phyloP scores from a whole-genome alignment of 176 grass and related monocot species.

The Eremochloa ophiuroides region DNA sequence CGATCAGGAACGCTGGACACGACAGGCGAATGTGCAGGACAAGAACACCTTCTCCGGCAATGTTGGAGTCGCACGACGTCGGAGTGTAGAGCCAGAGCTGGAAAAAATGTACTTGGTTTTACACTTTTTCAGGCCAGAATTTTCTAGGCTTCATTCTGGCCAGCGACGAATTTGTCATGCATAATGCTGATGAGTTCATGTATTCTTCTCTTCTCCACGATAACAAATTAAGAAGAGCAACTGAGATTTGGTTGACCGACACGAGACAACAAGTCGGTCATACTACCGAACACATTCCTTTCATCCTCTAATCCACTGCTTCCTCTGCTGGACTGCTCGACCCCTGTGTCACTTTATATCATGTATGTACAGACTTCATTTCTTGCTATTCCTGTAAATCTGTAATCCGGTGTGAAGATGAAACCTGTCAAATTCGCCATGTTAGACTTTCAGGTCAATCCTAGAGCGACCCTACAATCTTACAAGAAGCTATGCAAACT shows the following conservation, averaged over 20 bases:
- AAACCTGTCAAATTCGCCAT: not conserved
- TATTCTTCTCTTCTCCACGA: not conserved
- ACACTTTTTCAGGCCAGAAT: not conserved
- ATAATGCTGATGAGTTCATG: not conserved
- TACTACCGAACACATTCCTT: too few species aligned
- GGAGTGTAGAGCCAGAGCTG: not conserved
- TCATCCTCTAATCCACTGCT: not conserved
- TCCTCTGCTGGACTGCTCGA: not conserved
- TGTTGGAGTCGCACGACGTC: not conserved
- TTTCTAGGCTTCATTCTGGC: not conserved
- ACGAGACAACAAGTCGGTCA: not conserved
- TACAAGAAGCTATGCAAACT: not conserved
- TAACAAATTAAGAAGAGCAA: not conserved
- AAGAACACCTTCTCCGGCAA: slow-evolving; percentile 13
- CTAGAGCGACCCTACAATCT: not conserved
- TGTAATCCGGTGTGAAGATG: too few species aligned
- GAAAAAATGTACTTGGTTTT: not conserved
- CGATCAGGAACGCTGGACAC: not conserved
- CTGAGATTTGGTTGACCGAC: not conserved
- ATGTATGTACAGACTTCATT: not conserved
- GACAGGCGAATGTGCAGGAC: not conserved
- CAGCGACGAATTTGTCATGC: not conserved
- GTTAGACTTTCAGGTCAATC: not conserved
- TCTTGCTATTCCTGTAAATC: not conserved
- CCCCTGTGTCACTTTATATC: not conserved